Base-by-base conservation (phyloP, 2,329 filamentous ascomycete genomes). In the Botryotinia globosa region DNA sequence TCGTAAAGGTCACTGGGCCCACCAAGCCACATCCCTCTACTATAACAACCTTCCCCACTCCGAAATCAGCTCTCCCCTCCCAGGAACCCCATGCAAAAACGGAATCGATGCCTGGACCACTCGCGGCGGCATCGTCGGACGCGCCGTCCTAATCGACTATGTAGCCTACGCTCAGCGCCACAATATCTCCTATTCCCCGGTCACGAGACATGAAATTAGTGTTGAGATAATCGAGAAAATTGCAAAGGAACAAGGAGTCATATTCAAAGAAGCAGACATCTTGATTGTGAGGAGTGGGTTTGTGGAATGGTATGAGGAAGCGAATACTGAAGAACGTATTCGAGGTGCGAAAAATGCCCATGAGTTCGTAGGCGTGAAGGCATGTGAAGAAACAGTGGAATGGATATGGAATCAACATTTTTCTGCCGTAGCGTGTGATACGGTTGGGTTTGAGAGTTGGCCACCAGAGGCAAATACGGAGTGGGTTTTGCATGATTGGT, bases 101-200 rank as follows among this genome's bases (percentile, higher is more conserved):
- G 77, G 77, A 18, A 73, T 75, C 65, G 71, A 76, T 42, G 39
- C 73, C 72, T 59, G 34, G 74, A 79, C 56, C 42, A 73, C 64
- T 73, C 72, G 71, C 86, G 58, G 58, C 22, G 58, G 68, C 25
- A 70, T 64, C 34, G n/a, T 56, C 25, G 69, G 58, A n/a, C 81
- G 87, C 0, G 87, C 85, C 2, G 81, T 89, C 2, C 78, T 89
- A 25, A 78, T 89, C 48, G 87, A 88, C 76, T 85, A 85, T 73
- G 83, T 84, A 75, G 78, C 83, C 14, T 75, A 81, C 18, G 79
- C 82, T 20, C 80, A 83, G 44, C 76, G 78, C 78, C 71, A 76
- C 56, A 66, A 69, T 5, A 77, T 84, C 78, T 74, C 77, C n/a
- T 80, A 83, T 76, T 68, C 81, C 44, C 76, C 80, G 29, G 82